Evolutionary conservation across 1,284 basidiomycete species (phyloP).

Genomic region (Heterobasidion annosum): DNA sequence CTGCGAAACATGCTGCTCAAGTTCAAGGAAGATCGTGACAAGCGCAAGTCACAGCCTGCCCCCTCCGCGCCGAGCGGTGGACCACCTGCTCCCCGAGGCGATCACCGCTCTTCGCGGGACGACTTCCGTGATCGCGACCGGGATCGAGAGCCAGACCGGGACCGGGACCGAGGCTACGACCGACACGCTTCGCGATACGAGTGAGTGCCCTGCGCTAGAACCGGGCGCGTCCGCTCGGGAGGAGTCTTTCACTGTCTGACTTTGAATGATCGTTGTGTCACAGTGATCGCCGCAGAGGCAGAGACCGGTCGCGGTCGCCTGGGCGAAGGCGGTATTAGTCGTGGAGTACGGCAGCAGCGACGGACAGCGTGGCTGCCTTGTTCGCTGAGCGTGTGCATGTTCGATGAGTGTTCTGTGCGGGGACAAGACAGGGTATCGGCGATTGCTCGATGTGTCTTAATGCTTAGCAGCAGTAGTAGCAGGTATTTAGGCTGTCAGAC

Average conservation of each 20-base stretch:
- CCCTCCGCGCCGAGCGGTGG: slow-evolving; percentile 21
- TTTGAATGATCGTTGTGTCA: slow-evolving; percentile 10
- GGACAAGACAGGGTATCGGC: too few relatives aligned
- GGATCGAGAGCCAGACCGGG: slow-evolving; percentile 43
- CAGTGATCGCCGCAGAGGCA: slow-evolving; percentile 57
- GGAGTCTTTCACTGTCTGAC: slow-evolving; percentile 14
- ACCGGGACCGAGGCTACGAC: slow-evolving; percentile 61
- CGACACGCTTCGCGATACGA: slow-evolving; percentile 67
- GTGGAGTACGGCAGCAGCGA: neutral
- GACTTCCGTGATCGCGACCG: slow-evolving; percentile 23
- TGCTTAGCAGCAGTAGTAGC: too few relatives aligned
- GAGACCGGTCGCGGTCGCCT: slow-evolving; percentile 75
- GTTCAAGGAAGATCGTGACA: slow-evolving; percentile 83
- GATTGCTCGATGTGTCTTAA: too few relatives aligned
- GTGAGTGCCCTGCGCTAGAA: slow-evolving; percentile 34
- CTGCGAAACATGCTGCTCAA: slow-evolving; percentile 87
- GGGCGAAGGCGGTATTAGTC: slow-evolving; percentile 60
- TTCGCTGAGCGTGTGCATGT: neutral
- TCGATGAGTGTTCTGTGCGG: neutral
- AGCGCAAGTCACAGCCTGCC: slow-evolving; percentile 55
- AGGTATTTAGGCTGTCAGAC: too few relatives aligned
- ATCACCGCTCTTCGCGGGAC: slow-evolving; percentile 13
- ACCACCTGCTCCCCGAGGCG: slow-evolving; percentile 19
- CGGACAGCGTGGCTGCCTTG: neutral
- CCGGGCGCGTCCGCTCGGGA: neutral